Evolutionary conservation across 2,329 filamentous ascomycete species (phyloP).

Genomic region (Ilyonectria sp.): DNA sequence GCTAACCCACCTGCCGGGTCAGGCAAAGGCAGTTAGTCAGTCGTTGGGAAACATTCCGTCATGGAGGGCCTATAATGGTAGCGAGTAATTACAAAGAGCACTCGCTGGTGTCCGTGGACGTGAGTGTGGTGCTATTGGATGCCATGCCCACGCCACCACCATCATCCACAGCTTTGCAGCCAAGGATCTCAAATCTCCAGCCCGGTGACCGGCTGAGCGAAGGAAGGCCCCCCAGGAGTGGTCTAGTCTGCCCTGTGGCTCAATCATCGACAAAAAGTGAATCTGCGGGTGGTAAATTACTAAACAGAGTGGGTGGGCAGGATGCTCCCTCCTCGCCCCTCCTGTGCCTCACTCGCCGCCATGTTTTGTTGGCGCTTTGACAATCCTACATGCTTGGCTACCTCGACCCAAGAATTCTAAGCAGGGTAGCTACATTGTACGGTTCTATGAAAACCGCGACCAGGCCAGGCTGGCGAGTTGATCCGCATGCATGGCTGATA

Average conservation of each 20-base stretch:
- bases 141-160: slow-evolving; percentile 20
- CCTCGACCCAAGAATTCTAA: not conserved
- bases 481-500: slow-evolving; percentile 21
- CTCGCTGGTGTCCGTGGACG: slow-evolving; percentile 7
- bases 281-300: slow-evolving; percentile 1
- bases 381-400: slow-evolving; percentile 7
- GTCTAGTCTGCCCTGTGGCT: slow-evolving; percentile 12
- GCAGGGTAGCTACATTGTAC: not conserved
- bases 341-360: slow-evolving; percentile 1
- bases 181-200: slow-evolving; percentile 17
- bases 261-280: not conserved
- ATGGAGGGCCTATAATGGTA: not conserved
- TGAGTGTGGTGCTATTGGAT: slow-evolving; percentile 10
- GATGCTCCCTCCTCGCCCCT: not conserved
- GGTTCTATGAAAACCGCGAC: slow-evolving; percentile 8
- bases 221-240: not conserved
- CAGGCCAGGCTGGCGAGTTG: slow-evolving; percentile 7
- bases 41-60: not conserved
- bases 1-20: not conserved
- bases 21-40: not conserved
- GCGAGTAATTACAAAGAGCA: slow-evolving; percentile 15
- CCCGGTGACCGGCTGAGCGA: slow-evolving; percentile 3
- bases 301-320: slow-evolving; percentile 9
- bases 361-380: slow-evolving; percentile 9
- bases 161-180: slow-evolving; percentile 7